These are phyloP conservation scores for Przewalskia tangutica DNA, from an alignment of 257 asterid genomes.

Conservation along the genomic window DNA sequence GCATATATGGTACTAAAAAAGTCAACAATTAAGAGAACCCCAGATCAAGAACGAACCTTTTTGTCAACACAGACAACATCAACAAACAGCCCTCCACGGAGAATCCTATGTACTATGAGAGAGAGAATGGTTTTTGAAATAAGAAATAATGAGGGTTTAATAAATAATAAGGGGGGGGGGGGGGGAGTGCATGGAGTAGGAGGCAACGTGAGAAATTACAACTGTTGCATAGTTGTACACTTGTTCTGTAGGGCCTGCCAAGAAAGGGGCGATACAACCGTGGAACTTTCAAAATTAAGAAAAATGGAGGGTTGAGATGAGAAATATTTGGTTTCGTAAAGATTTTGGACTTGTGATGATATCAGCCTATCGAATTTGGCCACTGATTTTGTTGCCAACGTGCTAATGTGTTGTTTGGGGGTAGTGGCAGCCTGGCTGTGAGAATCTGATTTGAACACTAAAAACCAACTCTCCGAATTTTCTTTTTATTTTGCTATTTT, in stretches of 20 bases:
- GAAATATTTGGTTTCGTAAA: neutral
- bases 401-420: neutral
- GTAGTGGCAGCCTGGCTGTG: constrained; percentile 2
- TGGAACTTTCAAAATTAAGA: neutral
- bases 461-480: neutral
- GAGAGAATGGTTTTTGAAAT: neutral
- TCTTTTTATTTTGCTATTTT: neutral
- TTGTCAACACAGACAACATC: neutral
- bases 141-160: neutral
- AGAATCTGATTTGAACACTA: neutral
- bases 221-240: neutral
- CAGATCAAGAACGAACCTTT: constrained; percentile 6
- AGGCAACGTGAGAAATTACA: neutral
- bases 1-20: neutral
- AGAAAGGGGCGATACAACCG: neutral
- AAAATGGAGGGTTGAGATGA: neutral
- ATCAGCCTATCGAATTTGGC: neutral
- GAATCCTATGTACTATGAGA: neutral
- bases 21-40: neutral
- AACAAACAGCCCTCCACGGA: neutral
- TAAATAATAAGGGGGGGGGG: neutral
- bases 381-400: neutral
- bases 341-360: neutral
- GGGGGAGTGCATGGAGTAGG: neutral
- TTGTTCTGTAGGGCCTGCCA: neutral